Base-by-base conservation (phyloP, 2,329 filamentous ascomycete genomes). In the Aureobasidium musti region DNA sequence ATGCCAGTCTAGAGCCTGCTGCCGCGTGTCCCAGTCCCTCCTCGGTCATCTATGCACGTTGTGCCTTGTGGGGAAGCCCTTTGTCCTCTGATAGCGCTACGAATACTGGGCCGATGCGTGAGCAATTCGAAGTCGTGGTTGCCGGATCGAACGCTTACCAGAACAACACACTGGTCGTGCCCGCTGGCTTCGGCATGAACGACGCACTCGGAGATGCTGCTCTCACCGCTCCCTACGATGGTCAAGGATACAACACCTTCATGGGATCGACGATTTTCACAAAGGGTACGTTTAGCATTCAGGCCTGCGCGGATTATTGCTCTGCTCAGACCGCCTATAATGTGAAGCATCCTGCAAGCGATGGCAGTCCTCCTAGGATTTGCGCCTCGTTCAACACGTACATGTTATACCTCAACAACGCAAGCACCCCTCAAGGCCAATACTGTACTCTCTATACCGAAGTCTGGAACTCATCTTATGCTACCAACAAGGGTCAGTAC, bases 91-190 rank as follows among this genome's bases (percentile, higher is more conserved):
- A 66, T 1, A 75, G 72, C 14, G 76, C 76, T 5, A 75, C 63
- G n/a, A 79, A 79, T 68, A 53, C 37, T 6, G 77, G 76, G 26
- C 71, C 77, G 68, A 73, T 66, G 61, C 74, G 75, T 14, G 69
- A 66, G n/a, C 49, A 71, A 19, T 75, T 81, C 74, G 69, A 74
- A 17, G 76, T 81, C 39, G 76, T 78, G 30, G 78, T 81, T 53
- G 74, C 79, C 19, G 80, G 76, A 26, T 80, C 77, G 37, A 80
- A 82, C 63, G 79, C 78, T 11, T 73, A 71, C 67, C 67, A 68
- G 65, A 71, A 70, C 72, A 68, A 71, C 54, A 60, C 71, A 43
- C 65, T 69, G 35, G 56, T 71, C 69, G 76, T 76, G 3, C 67
- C 69, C 7, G 67, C 70, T 61, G 72, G 77, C 19, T 70, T 69